phyloP scores from a whole-genome alignment of 148 eudicot genomes.

The Nyssa sinensis region DNA sequence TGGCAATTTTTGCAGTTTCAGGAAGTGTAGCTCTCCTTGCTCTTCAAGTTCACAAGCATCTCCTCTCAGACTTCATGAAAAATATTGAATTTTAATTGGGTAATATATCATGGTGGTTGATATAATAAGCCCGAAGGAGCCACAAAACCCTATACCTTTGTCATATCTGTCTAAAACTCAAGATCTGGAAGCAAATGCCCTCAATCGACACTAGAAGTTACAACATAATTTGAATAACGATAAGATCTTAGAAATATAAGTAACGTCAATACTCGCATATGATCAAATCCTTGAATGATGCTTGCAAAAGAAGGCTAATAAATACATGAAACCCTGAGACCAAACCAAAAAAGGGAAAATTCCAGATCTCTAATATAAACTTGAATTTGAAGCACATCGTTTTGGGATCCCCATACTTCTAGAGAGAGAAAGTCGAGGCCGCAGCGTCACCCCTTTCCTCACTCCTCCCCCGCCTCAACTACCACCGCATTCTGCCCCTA shows the following conservation, averaged over 20 bases:
- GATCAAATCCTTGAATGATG: too few species aligned
- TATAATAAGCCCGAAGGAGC: conserved; percentile 14
- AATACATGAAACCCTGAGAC: too few species aligned
- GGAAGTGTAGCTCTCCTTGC: conserved; percentile 74
- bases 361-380: too few species aligned
- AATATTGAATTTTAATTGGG: conserved; percentile 65
- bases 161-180: conserved; percentile 10
- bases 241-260: conserved; percentile 19
- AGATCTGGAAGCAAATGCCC: not conserved
- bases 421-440: too few species aligned
- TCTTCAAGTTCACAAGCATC: conserved; percentile 59
- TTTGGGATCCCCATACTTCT: too few species aligned
- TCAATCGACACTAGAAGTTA: not conserved
- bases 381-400: too few species aligned
- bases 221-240: conserved; percentile 13
- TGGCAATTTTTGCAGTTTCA: conserved; percentile 77
- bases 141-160: conserved; percentile 23
- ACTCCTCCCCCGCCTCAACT: too few species aligned
- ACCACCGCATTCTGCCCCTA: too few species aligned
- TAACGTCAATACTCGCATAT: too few species aligned
- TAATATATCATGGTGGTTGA: conserved; percentile 25
- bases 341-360: too few species aligned
- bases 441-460: too few species aligned
- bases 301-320: too few species aligned
- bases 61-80: conserved; percentile 77